Conservation (phyloP, 768 basidiomycete species). For the Tremella mesenterica region DNA sequence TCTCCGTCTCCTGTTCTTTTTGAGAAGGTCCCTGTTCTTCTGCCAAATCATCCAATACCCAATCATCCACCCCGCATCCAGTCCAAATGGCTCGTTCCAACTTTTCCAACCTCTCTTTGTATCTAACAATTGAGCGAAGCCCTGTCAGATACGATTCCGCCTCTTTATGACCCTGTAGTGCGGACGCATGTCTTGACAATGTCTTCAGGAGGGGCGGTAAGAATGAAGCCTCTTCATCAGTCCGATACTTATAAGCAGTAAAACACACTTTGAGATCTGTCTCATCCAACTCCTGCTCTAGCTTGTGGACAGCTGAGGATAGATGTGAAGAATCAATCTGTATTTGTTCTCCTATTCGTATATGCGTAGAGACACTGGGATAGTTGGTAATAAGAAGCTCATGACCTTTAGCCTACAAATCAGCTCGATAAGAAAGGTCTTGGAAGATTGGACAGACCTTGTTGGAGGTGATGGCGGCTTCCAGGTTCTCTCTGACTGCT, state of each 20-base stretch:
- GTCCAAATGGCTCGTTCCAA: constrained; percentile 28
- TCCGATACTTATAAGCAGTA: neutral
- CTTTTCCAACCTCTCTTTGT: constrained; percentile 13
- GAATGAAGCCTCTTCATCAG: constrained; percentile 27
- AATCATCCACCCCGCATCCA: constrained; percentile 26
- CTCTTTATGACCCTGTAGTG: constrained; percentile 7
- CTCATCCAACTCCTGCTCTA: constrained; percentile 49
- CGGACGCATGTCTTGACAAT: constrained; percentile 19
- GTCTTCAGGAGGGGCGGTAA: constrained; percentile 22
- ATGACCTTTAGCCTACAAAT: constrained; percentile 19
- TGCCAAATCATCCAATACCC: constrained; percentile 20
- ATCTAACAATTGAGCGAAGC: constrained; percentile 9
- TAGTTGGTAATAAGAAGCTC: constrained; percentile 17
- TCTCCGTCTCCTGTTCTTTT: neutral
- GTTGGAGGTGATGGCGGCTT: constrained; percentile 60
- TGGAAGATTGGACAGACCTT: constrained; percentile 54
- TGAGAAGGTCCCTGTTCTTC: constrained; percentile 2
- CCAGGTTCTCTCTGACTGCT: constrained; percentile 51
- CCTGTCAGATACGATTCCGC: constrained; percentile 17
- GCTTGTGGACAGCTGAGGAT: constrained; percentile 55
- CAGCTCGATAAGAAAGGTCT: neutral
- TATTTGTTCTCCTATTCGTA: constrained; percentile 64
- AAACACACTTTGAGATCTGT: constrained; percentile 15
- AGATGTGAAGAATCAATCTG: constrained; percentile 59
- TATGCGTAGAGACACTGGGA: constrained; percentile 51